These are phyloP conservation scores for Camellia granthamiana DNA, from an alignment of 148 eudicot genomes.

Conservation along the genomic window DNA sequence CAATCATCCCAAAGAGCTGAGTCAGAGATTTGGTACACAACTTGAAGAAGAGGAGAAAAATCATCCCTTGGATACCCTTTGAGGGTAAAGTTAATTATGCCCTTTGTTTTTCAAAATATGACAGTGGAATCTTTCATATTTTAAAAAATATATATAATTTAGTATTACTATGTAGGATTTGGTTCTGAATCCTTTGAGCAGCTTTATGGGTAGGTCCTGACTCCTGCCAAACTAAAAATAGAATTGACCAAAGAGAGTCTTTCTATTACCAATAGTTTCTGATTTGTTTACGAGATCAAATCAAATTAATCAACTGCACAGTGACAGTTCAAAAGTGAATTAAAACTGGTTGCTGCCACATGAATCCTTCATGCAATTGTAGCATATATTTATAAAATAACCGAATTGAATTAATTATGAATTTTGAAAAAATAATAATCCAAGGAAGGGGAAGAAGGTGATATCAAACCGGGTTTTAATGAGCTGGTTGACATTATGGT, in stretches of 20 bases:
- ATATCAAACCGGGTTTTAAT: no score
- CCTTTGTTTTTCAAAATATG: neutral
- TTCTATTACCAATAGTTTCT: no score
- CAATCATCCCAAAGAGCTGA: conserved; percentile 19
- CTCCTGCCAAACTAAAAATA: neutral
- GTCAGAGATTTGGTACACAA: conserved; percentile 35
- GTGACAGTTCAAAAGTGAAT: no score
- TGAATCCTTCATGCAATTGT: no score
- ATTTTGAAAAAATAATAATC: no score
- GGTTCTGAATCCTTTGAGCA: neutral
- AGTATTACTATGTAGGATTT: neutral
- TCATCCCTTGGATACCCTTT: conserved; percentile 20
- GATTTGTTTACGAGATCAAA: no score
- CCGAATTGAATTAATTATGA: no score
- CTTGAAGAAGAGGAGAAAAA: conserved; percentile 17
- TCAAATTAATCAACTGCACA: no score
- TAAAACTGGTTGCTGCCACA: no score
- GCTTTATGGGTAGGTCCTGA: neutral
- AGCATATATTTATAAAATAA: no score
- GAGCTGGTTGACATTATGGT: no score
- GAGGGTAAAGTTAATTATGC: neutral
- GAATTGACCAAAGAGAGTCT: neutral
- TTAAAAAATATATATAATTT: neutral
- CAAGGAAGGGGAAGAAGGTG: no score
- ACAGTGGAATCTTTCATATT: conserved; percentile 5